These are phyloP conservation scores for Withania somnifera DNA, from an alignment of 305 asterid species.

Conservation along the genomic window DNA sequence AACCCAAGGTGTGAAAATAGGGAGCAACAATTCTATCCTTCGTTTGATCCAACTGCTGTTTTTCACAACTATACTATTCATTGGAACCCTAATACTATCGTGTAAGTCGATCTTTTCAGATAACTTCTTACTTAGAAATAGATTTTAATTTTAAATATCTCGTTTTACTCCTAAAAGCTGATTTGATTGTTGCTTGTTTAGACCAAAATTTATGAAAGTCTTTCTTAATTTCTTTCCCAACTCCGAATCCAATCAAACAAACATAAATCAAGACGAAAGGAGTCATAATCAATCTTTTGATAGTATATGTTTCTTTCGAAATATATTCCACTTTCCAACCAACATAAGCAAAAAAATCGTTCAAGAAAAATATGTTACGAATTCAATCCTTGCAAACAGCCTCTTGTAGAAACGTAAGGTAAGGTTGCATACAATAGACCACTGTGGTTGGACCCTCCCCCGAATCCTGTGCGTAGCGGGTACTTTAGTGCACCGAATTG, in stretches of 20 bases:
- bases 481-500: no score
- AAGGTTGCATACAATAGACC: no score
- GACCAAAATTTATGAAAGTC: rapidly evolving
- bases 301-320: neutral
- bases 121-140: neutral
- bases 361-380: no score
- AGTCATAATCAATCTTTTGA: neutral
- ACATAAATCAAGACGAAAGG: neutral
- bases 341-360: neutral
- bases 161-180: neutral
- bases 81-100: slow-evolving; percentile 40
- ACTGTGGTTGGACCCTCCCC: no score
- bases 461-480: no score
- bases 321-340: neutral
- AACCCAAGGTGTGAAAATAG: slow-evolving; percentile 46
- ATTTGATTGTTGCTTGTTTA: neutral
- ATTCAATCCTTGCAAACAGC: no score
- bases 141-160: neutral
- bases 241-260: neutral
- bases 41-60: slow-evolving; percentile 62
- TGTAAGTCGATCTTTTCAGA: slow-evolving; percentile 25
- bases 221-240: neutral
- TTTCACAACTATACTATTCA: slow-evolving; percentile 62
- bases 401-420: no score
- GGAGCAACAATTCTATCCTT: slow-evolving; percentile 52